phyloP scores from a whole-genome alignment of 176 grass and related monocot genomes.

The Cenchrus americanus region DNA sequence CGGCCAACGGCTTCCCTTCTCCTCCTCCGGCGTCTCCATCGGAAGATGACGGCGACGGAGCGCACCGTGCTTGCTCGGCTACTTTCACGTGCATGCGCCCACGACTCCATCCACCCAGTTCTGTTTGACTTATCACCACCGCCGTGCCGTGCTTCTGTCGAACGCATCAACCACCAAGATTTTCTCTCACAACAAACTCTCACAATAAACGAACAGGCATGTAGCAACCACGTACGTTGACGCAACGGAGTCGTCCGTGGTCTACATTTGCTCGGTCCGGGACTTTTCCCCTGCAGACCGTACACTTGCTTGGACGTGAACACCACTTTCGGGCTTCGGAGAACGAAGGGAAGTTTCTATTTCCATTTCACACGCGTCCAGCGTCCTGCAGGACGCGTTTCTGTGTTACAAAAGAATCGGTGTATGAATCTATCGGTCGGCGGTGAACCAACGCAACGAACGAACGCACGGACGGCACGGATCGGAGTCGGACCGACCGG shows the following conservation, averaged over 20 bases:
- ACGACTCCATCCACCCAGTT: no score
- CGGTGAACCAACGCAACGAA: conserved; percentile 11
- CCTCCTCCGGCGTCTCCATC: no score
- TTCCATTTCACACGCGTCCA: neutral
- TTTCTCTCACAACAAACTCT: no score
- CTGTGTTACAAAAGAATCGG: conserved; percentile 47
- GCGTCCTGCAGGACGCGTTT: neutral
- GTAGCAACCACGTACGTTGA: neutral
- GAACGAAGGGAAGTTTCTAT: neutral
- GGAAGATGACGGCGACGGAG: no score
- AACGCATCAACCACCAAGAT: no score
- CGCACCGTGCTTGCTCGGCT: neutral
- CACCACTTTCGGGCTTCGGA: no score
- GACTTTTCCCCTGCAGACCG: neutral
- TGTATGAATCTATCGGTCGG: neutral
- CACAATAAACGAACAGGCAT: no score
- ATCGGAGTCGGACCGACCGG: no score
- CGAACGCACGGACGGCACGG: neutral
- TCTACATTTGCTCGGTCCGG: neutral
- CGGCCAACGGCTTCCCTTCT: neutral
- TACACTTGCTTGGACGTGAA: neutral
- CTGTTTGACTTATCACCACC: no score
- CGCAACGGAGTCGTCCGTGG: neutral
- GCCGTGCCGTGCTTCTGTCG: no score
- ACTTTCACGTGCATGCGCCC: no score